Percentiles rank a stretch among this genome's conserved stretches.
Conservation (phyloP, 108 stramenopile species). For the Nannochloropsis oceanica region DNA sequence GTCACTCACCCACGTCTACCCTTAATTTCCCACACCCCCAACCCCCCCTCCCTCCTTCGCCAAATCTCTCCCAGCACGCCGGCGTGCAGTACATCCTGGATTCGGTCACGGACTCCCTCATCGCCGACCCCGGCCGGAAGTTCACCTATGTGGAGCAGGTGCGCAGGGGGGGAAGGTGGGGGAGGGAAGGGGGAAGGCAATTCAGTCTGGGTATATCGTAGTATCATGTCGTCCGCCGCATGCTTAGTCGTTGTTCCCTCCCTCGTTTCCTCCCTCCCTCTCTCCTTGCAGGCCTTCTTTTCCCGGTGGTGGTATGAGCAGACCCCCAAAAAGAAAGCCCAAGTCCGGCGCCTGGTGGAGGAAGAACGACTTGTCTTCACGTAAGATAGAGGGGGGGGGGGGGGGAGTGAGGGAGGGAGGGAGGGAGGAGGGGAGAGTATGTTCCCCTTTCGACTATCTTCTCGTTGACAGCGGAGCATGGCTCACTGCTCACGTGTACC, state of each 20-base stretch:
- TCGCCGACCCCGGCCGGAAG: slow-evolving; percentile 55
- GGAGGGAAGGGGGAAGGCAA: too few species aligned
- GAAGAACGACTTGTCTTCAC: slow-evolving; percentile 56
- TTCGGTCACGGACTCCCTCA: slow-evolving; percentile 50
- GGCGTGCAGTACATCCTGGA: slow-evolving; percentile 65
- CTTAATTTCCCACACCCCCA: background rate
- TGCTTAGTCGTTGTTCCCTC: too few species aligned
- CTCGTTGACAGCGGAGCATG: too few species aligned
- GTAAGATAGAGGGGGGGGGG: slow-evolving; percentile 8
- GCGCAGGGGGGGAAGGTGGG: too few species aligned
- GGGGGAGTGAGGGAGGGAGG: background rate
- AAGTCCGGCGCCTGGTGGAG: slow-evolving; percentile 48
- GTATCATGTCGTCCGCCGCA: too few species aligned
- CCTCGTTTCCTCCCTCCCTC: too few species aligned
- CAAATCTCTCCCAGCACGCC: slow-evolving; percentile 37
- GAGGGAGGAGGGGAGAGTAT: too few species aligned
- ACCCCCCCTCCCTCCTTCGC: background rate
- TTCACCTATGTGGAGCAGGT: slow-evolving; percentile 82
- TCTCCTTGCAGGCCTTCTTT: too few species aligned
- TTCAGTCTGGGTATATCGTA: too few species aligned
- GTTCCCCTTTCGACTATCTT: too few species aligned
- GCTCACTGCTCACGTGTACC: too few species aligned
- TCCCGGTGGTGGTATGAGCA: slow-evolving; percentile 78
- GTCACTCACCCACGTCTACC: background rate
- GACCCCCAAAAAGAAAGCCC: slow-evolving; percentile 26